Conservation (phyloP, 164 flowering plant species). For the Saururus chinensis region DNA sequence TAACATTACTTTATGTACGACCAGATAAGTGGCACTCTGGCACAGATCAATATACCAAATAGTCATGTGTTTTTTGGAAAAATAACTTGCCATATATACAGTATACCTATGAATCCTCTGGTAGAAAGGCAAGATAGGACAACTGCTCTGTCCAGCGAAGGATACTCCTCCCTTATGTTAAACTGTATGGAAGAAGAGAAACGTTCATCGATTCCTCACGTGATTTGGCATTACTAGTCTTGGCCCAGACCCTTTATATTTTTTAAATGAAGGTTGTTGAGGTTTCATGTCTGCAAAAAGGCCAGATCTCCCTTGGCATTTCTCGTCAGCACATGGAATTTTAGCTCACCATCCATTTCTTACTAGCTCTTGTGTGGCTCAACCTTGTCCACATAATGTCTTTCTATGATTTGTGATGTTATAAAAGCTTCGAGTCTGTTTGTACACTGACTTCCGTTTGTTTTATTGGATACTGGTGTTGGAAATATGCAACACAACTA, state of each 20-base stretch:
- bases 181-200: neutral
- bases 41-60: neutral
- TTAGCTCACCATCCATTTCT: neutral
- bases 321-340: conserved; percentile 5
- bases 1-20: no score
- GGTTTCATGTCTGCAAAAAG: neutral
- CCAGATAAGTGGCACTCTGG: no score
- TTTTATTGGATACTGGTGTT: neutral
- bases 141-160: neutral
- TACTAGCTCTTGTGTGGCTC: neutral
- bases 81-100: neutral
- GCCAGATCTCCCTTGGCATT: conserved; percentile 8
- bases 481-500: neutral
- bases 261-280: conserved; percentile 2
- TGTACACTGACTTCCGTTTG: neutral
- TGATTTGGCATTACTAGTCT: conserved; percentile 2
- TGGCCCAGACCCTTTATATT: neutral
- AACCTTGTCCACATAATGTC: conserved; percentile 3
- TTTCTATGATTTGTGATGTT: neutral
- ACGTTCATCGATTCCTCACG: conserved; percentile 1
- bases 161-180: neutral
- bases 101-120: neutral
- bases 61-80: neutral
- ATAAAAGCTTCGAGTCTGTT: neutral
- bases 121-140: neutral